Conservation (phyloP, 805 yeast genomes). For the Zygosaccharomyces gambellarensis region DNA sequence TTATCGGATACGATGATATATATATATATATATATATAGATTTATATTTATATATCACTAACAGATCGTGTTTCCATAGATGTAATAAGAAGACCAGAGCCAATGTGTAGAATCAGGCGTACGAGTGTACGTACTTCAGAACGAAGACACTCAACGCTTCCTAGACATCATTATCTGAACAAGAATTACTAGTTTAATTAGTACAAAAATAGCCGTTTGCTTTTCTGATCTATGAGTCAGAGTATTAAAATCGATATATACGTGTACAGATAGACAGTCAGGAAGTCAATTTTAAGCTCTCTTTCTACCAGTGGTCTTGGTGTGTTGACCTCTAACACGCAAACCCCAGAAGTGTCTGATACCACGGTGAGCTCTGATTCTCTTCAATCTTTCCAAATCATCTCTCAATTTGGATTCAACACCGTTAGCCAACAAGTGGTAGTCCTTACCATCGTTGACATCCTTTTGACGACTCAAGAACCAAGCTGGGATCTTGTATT, state of each 20-base stretch:
- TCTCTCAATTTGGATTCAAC: slow-evolving; percentile 99
- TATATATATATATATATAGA: neutral
- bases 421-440: slow-evolving; percentile 98
- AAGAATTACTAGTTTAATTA: neutral
- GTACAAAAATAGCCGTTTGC: neutral
- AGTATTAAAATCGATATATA: slow-evolving; percentile 6
- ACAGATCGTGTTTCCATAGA: too few species aligned
- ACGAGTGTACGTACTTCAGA: too few species aligned
- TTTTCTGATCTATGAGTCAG: slow-evolving; percentile 2
- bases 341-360: slow-evolving; percentile 99
- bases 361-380: slow-evolving; percentile 99
- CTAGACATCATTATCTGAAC: neutral
- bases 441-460: slow-evolving; percentile 97
- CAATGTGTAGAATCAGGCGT: too few species aligned
- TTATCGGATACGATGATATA: neutral
- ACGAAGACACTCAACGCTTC: neutral
- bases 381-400: slow-evolving; percentile 99
- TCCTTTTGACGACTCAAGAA: slow-evolving; percentile 99
- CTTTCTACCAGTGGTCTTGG: slow-evolving; percentile 99
- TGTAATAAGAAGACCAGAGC: too few species aligned
- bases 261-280: slow-evolving; percentile 4
- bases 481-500: slow-evolving; percentile 99
- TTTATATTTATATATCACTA: neutral
- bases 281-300: slow-evolving; percentile 31
- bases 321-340: slow-evolving; percentile 99